phyloP scores from a whole-genome alignment of 805 yeast species.

The Candida sithepensis region DNA sequence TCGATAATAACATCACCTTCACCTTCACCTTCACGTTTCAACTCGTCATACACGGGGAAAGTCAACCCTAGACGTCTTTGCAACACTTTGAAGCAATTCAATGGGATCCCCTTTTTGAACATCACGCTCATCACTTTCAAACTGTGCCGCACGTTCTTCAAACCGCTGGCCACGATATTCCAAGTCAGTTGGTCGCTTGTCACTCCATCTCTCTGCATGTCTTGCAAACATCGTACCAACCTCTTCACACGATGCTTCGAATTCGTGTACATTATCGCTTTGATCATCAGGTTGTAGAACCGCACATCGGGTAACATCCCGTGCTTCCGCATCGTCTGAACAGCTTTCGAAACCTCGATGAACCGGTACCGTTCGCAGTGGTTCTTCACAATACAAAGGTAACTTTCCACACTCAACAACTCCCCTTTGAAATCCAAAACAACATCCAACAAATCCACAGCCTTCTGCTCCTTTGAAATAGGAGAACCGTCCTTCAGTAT shows the following conservation, averaged over 20 bases:
- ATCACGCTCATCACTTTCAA: conserved; percentile 7
- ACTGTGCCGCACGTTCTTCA: conserved; percentile 1
- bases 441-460: neutral
- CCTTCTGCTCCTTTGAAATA: neutral
- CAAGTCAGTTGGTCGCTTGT: conserved; percentile 14
- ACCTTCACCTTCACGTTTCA: neutral
- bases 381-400: neutral
- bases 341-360: neutral
- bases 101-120: conserved; percentile 6
- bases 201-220: conserved; percentile 5
- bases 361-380: neutral
- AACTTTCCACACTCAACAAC: neutral
- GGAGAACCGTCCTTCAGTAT: too few relatives aligned
- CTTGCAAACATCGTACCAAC: conserved; percentile 3
- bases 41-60: conserved; percentile 9
- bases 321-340: neutral
- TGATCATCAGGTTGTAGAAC: conserved; percentile 12
- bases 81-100: conserved; percentile 5
- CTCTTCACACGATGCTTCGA: conserved; percentile 9
- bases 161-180: conserved; percentile 11
- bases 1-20: neutral
- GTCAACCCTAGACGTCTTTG: conserved; percentile 2
- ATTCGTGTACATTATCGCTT: conserved; percentile 5
- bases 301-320: conserved; percentile 5
- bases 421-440: neutral